Evolutionary conservation across 352 stramenopile species (phyloP).

Genomic region (Pythium aristosporum): DNA sequence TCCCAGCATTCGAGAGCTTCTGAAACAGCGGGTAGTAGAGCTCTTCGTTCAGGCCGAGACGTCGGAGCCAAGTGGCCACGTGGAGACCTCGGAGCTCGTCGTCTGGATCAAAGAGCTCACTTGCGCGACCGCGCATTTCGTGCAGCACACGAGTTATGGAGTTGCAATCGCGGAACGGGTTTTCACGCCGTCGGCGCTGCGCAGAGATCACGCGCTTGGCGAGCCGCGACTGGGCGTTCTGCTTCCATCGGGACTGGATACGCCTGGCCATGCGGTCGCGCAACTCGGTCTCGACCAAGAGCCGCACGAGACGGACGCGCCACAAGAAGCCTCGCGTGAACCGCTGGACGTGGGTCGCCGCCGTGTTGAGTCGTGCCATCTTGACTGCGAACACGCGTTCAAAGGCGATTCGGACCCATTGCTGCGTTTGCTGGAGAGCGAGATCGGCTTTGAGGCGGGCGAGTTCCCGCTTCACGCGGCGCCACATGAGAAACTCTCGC

Average conservation of each 20-base stretch:
- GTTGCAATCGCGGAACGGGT: constrained; percentile 38
- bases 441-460: constrained; percentile 33
- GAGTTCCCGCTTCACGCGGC: constrained; percentile 40
- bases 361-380: constrained; percentile 38
- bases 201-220: constrained; percentile 45
- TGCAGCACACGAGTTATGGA: constrained; percentile 39
- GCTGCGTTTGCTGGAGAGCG: constrained; percentile 17
- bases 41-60: constrained; percentile 47
- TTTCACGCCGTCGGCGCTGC: constrained; percentile 52
- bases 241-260: constrained; percentile 63
- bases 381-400: constrained; percentile 26
- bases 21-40: constrained; percentile 51
- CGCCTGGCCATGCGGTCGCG: constrained; percentile 51
- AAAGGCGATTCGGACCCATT: constrained; percentile 33
- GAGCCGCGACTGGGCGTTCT: constrained; percentile 47
- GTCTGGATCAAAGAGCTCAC: constrained; percentile 44
- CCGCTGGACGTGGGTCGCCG: constrained; percentile 60
- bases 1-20: constrained; percentile 26
- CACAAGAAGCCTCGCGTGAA: constrained; percentile 42
- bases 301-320: constrained; percentile 33
- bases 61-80: constrained; percentile 51
- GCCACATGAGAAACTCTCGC: constrained; percentile 40
- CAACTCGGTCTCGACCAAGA: constrained; percentile 40
- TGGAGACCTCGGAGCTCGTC: constrained; percentile 60
- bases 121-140: constrained; percentile 29